Conservation (phyloP, 495 filamentous ascomycete genomes). For the Cenococcum geophilum region DNA sequence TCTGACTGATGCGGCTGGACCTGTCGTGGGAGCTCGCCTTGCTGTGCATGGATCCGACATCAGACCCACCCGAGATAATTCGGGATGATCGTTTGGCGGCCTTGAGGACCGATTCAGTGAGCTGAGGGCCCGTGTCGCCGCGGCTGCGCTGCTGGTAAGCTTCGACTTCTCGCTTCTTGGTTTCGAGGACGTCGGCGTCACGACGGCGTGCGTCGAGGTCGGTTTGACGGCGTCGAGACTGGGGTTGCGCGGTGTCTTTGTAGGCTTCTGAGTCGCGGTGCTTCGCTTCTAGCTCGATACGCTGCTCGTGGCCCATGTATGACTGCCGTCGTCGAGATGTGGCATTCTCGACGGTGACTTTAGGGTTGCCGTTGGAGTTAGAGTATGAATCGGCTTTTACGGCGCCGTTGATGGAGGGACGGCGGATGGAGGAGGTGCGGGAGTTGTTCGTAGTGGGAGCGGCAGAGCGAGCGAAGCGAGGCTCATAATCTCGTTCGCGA, state of each 20-base stretch:
- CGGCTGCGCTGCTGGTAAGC: constrained; percentile 18
- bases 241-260: constrained; percentile 2
- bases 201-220: constrained; percentile 12
- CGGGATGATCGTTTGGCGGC: constrained; percentile 22
- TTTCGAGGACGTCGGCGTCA: constrained; percentile 12
- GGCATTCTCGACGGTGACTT: neutral
- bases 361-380: constrained; percentile 3
- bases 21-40: constrained; percentile 10
- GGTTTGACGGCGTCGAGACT: constrained; percentile 11
- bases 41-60: constrained; percentile 15
- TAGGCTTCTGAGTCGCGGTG: neutral
- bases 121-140: constrained; percentile 11
- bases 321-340: constrained; percentile 9
- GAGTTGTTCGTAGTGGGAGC: neutral
- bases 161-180: constrained; percentile 13
- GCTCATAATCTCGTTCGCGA: neutral
- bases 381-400: constrained; percentile 8
- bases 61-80: constrained; percentile 15
- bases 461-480: neutral
- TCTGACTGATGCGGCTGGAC: constrained; percentile 17
- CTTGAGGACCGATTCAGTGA: constrained; percentile 17
- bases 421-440: constrained; percentile 1
- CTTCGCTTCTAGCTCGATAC: neutral
- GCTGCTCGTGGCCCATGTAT: constrained; percentile 13
- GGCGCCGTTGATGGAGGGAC: neutral